Conservation (phyloP, 805 yeast species). For the Cyberlindnera veronae region DNA sequence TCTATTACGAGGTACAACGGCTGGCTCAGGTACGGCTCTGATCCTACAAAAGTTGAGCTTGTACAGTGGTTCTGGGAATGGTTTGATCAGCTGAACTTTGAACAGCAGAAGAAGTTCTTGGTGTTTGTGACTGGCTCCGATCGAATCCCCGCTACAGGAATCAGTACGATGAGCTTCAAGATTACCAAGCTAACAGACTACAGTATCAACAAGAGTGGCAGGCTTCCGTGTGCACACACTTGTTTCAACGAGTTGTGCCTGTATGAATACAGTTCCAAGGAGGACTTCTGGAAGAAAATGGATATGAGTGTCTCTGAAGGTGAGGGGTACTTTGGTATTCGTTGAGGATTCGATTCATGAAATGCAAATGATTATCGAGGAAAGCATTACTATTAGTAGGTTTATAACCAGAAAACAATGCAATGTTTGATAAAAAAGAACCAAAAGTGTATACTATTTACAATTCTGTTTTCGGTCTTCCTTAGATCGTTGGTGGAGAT, state of each 20-base stretch:
- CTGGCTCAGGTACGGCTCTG: constrained; percentile 36
- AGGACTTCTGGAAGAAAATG: constrained; percentile 56
- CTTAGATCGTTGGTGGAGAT: constrained; percentile 3
- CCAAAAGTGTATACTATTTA: constrained; percentile 21
- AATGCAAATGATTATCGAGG: neutral
- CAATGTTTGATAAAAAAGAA: constrained; percentile 17
- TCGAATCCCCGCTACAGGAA: constrained; percentile 89
- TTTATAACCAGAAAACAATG: constrained; percentile 13
- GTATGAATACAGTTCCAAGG: constrained; percentile 56
- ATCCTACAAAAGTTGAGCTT: constrained; percentile 37
- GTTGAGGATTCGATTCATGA: neutral
- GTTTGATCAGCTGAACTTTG: constrained; percentile 42
- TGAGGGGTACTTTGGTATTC: constrained; percentile 74
- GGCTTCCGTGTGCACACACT: constrained; percentile 86
- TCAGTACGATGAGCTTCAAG: constrained; percentile 68
- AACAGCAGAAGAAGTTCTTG: constrained; percentile 59
- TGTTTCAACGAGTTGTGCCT: constrained; percentile 89
- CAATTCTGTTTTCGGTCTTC: constrained; percentile 17
- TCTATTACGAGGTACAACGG: constrained; percentile 74
- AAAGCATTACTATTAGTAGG: neutral
- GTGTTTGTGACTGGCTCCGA: constrained; percentile 88
- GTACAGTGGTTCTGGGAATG: constrained; percentile 89
- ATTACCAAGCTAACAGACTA: constrained; percentile 49
- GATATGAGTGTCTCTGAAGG: constrained; percentile 70
- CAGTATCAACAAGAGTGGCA: constrained; percentile 24